Evolutionary conservation across 208 protist species (phyloP).

Genomic region (Acanthamoeba sp.): DNA sequence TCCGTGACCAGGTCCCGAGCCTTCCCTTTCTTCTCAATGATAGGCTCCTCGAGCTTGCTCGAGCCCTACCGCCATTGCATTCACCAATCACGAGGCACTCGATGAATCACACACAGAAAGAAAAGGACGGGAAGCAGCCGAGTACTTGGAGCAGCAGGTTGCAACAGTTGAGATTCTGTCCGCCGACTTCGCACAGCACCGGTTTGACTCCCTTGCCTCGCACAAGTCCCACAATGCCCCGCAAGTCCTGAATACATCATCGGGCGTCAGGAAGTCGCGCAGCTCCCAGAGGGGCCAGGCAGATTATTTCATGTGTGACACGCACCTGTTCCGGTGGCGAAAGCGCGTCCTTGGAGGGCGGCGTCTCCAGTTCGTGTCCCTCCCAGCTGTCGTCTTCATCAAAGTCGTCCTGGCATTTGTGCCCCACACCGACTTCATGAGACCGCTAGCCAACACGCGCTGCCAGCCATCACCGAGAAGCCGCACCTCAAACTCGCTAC

Average conservation of each 20-base stretch:
- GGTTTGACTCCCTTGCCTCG: constrained; percentile 3
- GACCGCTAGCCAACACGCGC: too few species aligned
- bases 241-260: not conserved
- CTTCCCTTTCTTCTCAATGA: constrained; percentile 49
- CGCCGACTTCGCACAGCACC: constrained; percentile 54
- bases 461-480: not conserved
- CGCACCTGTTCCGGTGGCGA: not conserved
- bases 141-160: constrained; percentile 36
- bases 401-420: not conserved
- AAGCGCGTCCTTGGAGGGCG: not conserved
- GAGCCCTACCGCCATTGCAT: not conserved
- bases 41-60: constrained; percentile 57
- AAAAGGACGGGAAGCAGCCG: not conserved
- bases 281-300: too few species aligned
- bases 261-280: too few species aligned
- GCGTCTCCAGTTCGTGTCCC: not conserved
- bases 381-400: not conserved
- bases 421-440: too few species aligned
- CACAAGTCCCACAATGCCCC: constrained; percentile 13
- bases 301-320: not conserved
- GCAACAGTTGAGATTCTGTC: constrained; percentile 56
- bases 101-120: too few species aligned
- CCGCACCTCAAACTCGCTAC: constrained; percentile 28
- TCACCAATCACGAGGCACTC: too few species aligned
- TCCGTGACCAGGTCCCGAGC: not conserved